phyloP scores from a whole-genome alignment of 768 basidiomycete species.

The Sarcodon aspratus region DNA sequence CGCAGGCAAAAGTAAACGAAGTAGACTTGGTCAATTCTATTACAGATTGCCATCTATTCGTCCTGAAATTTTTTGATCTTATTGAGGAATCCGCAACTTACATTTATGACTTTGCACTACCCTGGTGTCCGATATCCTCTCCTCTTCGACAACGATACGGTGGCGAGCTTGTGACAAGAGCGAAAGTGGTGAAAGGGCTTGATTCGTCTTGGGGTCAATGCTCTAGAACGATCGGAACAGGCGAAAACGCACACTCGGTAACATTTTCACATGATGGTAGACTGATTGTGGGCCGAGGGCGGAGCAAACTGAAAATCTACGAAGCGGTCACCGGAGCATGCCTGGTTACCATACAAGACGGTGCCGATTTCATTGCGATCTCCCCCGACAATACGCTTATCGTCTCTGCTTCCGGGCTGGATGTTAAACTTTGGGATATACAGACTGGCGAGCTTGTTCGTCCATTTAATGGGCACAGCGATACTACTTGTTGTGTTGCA shows the following conservation, averaged over 20 bases:
- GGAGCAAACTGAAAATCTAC: conserved; percentile 2
- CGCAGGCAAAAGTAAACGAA: conserved; percentile 2
- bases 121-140: neutral
- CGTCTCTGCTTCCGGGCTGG: conserved; percentile 8
- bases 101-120: neutral
- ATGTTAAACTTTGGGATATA: conserved; percentile 10
- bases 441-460: conserved; percentile 1
- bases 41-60: neutral
- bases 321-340: conserved; percentile 3
- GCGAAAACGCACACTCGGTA: neutral
- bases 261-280: neutral
- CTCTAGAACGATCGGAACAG: neutral
- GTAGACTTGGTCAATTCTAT: neutral
- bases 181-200: neutral
- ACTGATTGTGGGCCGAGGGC: neutral
- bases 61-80: neutral
- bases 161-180: neutral
- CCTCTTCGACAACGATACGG: neutral
- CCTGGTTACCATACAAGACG: conserved; percentile 4
- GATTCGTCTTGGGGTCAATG: neutral
- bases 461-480: conserved; percentile 5
- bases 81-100: neutral
- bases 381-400: conserved; percentile 9
- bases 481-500: neutral
- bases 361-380: conserved; percentile 5